Evolutionary conservation across 2,329 filamentous ascomycete species (phyloP), one percentile per base, ranked within the genome.

Genomic region (Curvularia spicifera): DNA sequence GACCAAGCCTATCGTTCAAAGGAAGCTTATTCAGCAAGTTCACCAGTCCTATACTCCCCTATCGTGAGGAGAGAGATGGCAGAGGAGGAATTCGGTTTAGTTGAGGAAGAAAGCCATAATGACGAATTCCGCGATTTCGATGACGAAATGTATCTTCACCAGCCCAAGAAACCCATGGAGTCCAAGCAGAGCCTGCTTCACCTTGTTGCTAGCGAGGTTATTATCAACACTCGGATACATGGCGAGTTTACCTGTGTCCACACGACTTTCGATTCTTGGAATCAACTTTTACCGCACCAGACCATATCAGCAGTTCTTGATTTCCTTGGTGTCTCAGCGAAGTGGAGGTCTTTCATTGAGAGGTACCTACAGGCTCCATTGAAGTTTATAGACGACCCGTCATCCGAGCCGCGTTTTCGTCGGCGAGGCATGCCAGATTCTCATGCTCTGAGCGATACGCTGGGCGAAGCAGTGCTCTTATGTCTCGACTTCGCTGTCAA

Each of bases 401-500:
- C 70, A 2, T 51, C 64, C 7, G 61, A 62, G 18, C 77, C 78
- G 1, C 76, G 79, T 9, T 73, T 70, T 22, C 79, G 81, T 35
- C 74, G 73, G 55, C 71, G 81, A 18, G 81, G 81, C 5, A 77
- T 80, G 0, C 81, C 81, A 0, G 80, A 80, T 61, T 78, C 79
- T 0, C 80, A 83, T 58, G 68, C 77, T 0, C 73, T 81, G 13
- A 80, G 80, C 60, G 81, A 83, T 60, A 64, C 82, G 2, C 77
- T 80, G 1, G 80, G 81, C 0, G 81, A 84, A 60, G 62, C 79
- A n/a, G 71, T 82, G 0, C 67, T 83, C 4, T 82, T 82, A 53
- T 79, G 80, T 57, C 70, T 83, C 67, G 81, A 83, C 55, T 70
- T 81, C 12, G 73, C 78, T 0, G 76, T 83, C 18, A 82, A 81